Evolutionary conservation across 2,329 filamentous ascomycete genomes (phyloP).

Genomic region (Penicillium brevicompactum): DNA sequence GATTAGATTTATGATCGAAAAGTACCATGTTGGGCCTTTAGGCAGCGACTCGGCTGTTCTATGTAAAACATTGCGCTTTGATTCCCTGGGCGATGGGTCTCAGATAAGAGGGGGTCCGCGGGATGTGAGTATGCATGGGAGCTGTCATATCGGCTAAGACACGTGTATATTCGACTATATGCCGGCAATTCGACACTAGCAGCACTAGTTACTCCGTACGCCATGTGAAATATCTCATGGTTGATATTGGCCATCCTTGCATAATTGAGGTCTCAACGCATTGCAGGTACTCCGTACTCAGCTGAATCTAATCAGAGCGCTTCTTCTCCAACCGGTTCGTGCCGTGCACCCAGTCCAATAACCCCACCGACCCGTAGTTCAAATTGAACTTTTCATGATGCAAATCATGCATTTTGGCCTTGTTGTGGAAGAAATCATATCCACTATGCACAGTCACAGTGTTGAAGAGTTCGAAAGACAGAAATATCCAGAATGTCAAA

Average conservation of each 20-base stretch:
- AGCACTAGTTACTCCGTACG: background rate
- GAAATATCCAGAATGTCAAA: constrained; percentile 56
- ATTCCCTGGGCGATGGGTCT: background rate
- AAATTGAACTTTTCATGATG: constrained; percentile 61
- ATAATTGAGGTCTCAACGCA: background rate
- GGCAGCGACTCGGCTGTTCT: background rate
- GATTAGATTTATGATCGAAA: background rate
- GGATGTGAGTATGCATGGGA: background rate
- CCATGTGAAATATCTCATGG: background rate
- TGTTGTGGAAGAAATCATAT: constrained; percentile 54
- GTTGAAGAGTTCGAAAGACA: constrained; percentile 53
- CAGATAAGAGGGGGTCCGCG: background rate
- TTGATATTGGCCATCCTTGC: background rate
- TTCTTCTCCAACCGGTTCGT: constrained; percentile 39
- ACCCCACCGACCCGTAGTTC: constrained; percentile 56
- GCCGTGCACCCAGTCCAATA: constrained; percentile 59
- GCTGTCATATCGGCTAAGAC: background rate
- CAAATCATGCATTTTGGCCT: constrained; percentile 56
- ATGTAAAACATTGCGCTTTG: background rate
- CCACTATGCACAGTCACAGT: constrained; percentile 60
- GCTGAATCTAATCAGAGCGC: constrained; percentile 13
- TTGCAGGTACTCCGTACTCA: background rate
- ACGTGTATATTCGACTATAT: background rate
- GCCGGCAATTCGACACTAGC: background rate
- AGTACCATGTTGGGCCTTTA: background rate